Base-by-base conservation (phyloP, 176 grass and related monocot genomes). In the Oryza officinalis region DNA sequence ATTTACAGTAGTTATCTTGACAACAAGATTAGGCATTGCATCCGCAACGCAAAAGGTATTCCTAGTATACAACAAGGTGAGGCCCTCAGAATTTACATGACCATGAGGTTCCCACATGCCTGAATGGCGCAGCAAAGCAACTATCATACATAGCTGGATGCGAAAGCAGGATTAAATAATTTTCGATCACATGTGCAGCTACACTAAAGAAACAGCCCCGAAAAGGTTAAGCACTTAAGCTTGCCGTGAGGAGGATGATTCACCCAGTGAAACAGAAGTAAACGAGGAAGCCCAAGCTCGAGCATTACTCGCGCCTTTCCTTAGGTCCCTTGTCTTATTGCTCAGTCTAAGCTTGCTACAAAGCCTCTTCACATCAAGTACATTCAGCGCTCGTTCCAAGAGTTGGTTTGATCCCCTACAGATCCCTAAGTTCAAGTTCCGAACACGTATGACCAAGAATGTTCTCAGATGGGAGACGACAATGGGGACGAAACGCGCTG, bases 221-320 rank as follows among this genome's bases (percentile, higher is more conserved):
- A 82, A 83, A 76, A 64, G 59, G 72, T 75, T 88, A 90, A 50
- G 47, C 47, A 50, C 47, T 50, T 50, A 50, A n/a, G 81, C 59
- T 87, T 87, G 84, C 72, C 83, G 84, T 35, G 60, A 90, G 66
- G 92, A 89, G 5, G 96, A 93, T 9, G 88, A 61, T 86, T 98
- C 89, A 44, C 96, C 93, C 12, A 95, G 85, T 25, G 96, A 95
- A 76, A 98, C 92, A 41, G 95, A 97, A 74, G 95, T 22, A 86
- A 97, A 88, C 1, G 93, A 92, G 31, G 96, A 98, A 61, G 96
- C 93, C 96, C 93, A 98, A 33, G 91, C 93, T 11, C 87, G 86
- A 47, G 96, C 96, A 71, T 92, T 98, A 77, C 79, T 98, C 1
- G 91, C 93, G 17, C 96, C 91, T 78, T 89, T 93, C 72, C 85